Evolutionary conservation across 2,329 filamentous ascomycete genomes (phyloP).

Genomic region (Trichoderma asperellum): DNA sequence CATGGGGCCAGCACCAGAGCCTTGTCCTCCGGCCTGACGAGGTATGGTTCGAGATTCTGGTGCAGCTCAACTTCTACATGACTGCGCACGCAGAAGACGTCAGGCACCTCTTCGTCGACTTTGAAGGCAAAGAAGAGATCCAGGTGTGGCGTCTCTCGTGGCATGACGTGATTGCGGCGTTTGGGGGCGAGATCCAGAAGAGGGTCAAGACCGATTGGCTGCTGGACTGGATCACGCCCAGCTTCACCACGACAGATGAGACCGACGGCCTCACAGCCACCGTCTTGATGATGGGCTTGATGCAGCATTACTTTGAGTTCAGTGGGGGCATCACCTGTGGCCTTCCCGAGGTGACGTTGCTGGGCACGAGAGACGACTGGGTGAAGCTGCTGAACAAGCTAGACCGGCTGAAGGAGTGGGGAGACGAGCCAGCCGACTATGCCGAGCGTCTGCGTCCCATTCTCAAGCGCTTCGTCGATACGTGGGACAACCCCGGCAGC

Average conservation of each 20-base stretch:
- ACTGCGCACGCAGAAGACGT: conserved; percentile 52
- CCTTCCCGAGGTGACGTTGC: conserved; percentile 48
- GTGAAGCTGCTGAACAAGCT: conserved; percentile 46
- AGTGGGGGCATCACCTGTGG: conserved; percentile 47
- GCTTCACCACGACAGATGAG: conserved; percentile 48
- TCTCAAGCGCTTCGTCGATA: conserved; percentile 48
- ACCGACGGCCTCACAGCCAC: conserved; percentile 47
- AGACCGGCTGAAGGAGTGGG: conserved; percentile 49
- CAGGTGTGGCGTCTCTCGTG: conserved; percentile 35
- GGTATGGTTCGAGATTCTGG: conserved; percentile 59
- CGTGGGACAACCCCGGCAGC: conserved; percentile 47
- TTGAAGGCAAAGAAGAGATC: conserved; percentile 49
- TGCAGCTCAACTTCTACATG: conserved; percentile 57
- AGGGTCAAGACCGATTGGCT: conserved; percentile 48
- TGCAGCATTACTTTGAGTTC: conserved; percentile 47
- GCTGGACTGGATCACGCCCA: conserved; percentile 47
- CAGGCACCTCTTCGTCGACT: conserved; percentile 51
- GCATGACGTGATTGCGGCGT: conserved; percentile 36
- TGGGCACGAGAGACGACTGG: conserved; percentile 48
- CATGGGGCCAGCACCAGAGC: conserved; percentile 55
- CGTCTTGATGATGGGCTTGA: conserved; percentile 51
- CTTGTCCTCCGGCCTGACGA: conserved; percentile 57
- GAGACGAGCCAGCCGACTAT: conserved; percentile 48
- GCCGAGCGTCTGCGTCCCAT: conserved; percentile 49
- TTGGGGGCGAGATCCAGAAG: conserved; percentile 48